Evolutionary conservation across 345 rosid species (phyloP), one percentile per base, ranked within the genome.

Genomic region (Melaleuca quinquenervia): DNA sequence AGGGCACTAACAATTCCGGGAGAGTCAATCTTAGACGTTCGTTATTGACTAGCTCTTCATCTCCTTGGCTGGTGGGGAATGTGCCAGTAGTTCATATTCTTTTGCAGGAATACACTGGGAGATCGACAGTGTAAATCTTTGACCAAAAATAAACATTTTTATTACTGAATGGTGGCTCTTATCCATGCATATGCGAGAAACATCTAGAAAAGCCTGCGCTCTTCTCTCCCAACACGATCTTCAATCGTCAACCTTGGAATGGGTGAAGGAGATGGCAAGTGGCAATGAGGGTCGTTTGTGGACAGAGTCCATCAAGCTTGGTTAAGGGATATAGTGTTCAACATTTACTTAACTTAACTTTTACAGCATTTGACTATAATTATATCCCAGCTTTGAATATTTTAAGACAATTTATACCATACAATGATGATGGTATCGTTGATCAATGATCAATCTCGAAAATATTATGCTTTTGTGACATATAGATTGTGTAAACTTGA

Each of bases 371-470:
- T 5, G 27, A 24, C 27, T 55, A 24, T 55, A 55, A 56, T 56
- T 24, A 56, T 24, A 24, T 5, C 27, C 26, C 26, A 24, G 26
- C 62, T 0, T 56, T 1, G 6, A 56, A 56, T 24, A 56, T 56
- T 56, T 56, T 6, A 56, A 24, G 6, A 56, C 29, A 3, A 62
- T 14, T 62, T 62, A 29, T 62, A n/a, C 76, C 29, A 15, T 6
- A 0, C 76, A 29, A 62, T 62, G n/a, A n/a, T n/a, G n/a, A 12
- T 29, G 36, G 1, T 7, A 15, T 32, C 2, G 18, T 0, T 7
- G 0, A 3, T 29, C 0, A 0, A 4, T 3, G 5, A 11, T 29
- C 6, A 0, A 0, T 6, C 11, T 62, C 3, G 7, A 4, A 29
- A 15, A 13, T 13, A 18, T 62, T 29, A 15, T 3, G 1, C 41